Base-by-base conservation (phyloP, 2,329 filamentous ascomycete genomes). In the Byssothecium circinans region DNA sequence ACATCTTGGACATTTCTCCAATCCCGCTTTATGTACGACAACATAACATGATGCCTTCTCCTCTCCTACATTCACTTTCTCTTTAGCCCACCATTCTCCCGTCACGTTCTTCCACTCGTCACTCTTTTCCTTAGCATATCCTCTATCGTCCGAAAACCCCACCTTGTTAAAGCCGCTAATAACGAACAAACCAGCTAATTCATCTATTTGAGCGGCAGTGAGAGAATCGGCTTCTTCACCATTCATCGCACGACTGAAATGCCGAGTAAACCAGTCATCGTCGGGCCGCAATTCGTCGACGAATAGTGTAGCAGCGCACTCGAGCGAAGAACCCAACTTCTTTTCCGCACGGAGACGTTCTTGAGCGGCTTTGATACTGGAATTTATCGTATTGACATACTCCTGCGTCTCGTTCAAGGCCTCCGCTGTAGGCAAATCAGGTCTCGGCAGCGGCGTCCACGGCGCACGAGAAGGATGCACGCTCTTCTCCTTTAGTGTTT, bases 1-100 rank as follows among this genome's bases (percentile, higher is more conserved):
- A 73, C 94, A 99, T 41, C 94, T 79, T 1, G 82, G 79, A 68
- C 94, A 99, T 70, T 97, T 99, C 38, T 78, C 73, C 11, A 74
- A 70, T 12, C 68, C 68, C 0, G 84, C 78, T 8, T 78, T 72
- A 39, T 69, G 50, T 4, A 75, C 64, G 32, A 60, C 54, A 18
- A 61, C 68, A 44, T 27, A 62, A 36, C 51, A 67, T 43, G 30
- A 61, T 35, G 50, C 7, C 2, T 43, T 52, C 42, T 17, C 53
- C 49, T 27, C 43, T 35, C 32, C 43, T 7, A 20, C 42, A 74
- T 78, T 32, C 6, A 49, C 29, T 34, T 69, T 61, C 25, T 62
- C 53, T 38, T 61, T 49, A 14, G 51, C 51, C 23, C 19, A 19
- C 53, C 59, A 59, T 8, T 23, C 41, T 12, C 22, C 15, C 14